A percentile compares a stretch with the other conserved stretches of the same genome.
phyloP scores from a whole-genome alignment of 106 monocot species.

The Allium fistulosum region DNA sequence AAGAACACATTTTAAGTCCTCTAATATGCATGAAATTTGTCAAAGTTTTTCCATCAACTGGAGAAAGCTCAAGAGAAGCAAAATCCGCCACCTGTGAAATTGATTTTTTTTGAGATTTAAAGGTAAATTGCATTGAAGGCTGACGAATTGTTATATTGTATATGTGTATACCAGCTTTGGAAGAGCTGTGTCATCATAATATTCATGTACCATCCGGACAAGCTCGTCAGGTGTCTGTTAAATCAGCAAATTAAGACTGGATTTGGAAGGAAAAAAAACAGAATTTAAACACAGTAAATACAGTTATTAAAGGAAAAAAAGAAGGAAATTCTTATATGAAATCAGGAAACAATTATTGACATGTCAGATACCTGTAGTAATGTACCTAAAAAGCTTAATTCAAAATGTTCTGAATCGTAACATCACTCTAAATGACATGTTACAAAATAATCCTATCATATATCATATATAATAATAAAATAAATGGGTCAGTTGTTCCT shows the following conservation, averaged over 20 bases:
- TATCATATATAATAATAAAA: no score
- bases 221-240: constrained; percentile 63
- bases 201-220: constrained; percentile 57
- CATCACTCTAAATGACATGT: no score
- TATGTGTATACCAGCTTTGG: constrained; percentile 65
- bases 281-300: no score
- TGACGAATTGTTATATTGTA: neutral
- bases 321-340: no score
- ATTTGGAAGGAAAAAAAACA: no score
- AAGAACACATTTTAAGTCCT: constrained; percentile 77
- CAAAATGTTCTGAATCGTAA: no score
- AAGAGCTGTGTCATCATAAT: constrained; percentile 75
- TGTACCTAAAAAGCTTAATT: no score
- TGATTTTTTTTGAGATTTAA: neutral
- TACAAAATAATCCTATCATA: no score
- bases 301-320: no score
- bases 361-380: no score
- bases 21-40: constrained; percentile 94
- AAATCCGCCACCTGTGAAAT: constrained; percentile 75
- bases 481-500: no score
- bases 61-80: constrained; percentile 93
- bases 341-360: no score
- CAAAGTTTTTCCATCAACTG: constrained; percentile 86
- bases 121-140: neutral
- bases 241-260: neutral